Evolutionary conservation across 495 filamentous ascomycete species (phyloP).

Genomic region (Penicillium ucsense): DNA sequence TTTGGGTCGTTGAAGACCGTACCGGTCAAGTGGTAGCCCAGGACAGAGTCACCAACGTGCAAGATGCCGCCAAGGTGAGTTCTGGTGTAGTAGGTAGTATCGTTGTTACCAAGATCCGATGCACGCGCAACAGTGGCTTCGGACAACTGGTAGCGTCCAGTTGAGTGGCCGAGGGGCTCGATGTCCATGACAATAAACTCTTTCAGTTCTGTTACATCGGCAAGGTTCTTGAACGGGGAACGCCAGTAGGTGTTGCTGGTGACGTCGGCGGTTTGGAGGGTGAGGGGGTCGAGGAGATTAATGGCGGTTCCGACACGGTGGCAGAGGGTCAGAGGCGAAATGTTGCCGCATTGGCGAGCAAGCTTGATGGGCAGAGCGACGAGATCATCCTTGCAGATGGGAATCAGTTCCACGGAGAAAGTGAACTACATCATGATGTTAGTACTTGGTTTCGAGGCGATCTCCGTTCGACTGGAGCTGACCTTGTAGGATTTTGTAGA

Average conservation of each 20-base stretch:
- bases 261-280: conserved; percentile 82
- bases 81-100: conserved; percentile 72
- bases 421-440: conserved; percentile 40
- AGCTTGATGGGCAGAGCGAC: conserved; percentile 85
- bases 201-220: conserved; percentile 73
- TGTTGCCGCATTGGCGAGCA: conserved; percentile 77
- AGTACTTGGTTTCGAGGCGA: neutral
- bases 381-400: conserved; percentile 93
- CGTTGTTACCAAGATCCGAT: conserved; percentile 80
- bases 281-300: conserved; percentile 82
- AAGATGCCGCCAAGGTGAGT: conserved; percentile 86
- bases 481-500: conserved; percentile 76
- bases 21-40: conserved; percentile 82
- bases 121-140: conserved; percentile 83
- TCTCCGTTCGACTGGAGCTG: neutral
- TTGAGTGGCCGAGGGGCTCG: conserved; percentile 61
- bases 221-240: conserved; percentile 68
- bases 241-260: conserved; percentile 78
- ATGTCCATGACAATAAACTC: conserved; percentile 96
- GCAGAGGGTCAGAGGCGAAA: conserved; percentile 72
- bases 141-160: conserved; percentile 73
- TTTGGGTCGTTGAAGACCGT: conserved; percentile 84
- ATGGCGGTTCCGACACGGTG: conserved; percentile 80
- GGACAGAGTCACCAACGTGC: conserved; percentile 80
- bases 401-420: conserved; percentile 76